Evolutionary conservation across 805 yeast species (phyloP), one percentile per base, ranked within the genome.

Genomic region (Metschnikowia baotianmanensis): DNA sequence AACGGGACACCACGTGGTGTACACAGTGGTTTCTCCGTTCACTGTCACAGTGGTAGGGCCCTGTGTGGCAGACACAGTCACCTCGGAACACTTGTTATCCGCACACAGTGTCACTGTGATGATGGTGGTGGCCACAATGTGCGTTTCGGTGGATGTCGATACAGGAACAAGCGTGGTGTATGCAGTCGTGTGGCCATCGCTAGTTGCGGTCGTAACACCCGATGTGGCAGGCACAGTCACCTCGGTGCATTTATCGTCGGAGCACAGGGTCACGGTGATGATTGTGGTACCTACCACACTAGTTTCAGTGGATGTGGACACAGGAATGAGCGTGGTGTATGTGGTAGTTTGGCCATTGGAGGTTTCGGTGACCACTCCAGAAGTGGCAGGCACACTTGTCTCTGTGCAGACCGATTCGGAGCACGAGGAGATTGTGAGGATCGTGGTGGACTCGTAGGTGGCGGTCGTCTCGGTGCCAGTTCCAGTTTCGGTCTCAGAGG

Each of bases 1-100:
- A 26, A 59, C 48, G 43, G 71, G 72, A 44, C 69, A 62, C 57
- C 56, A 65, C 26, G 71, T 66, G 48, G 71, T 63, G 47, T 46
- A 50, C 17, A 40, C 46, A 15, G 59, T 58, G 26, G 19, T 41
- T 23, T 27, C 41, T 23, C 49, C 58, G 33, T 38, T 50, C 15
- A 43, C 41, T 28, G 61, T 56, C 24, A 51, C 46, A 23, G 66
- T 50, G 33, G 52, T 35, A 5, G 59, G 52, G 34, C 72, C 71
- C 34, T 67, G 59, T 36, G 72, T 66, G 27, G 57, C 54, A 8
- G 55, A 24, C n/a, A 55, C 51, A 17, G 53, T 46, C 31, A 42
- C 28, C 28, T 43, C 43, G 31, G 43, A 10, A 31, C 51, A 48
- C 24, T 28, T 31, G 45, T 36, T 16, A 39, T 43, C 38, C 16